Evolutionary conservation across 306 rosid species (phyloP), one percentile per base, ranked within the genome.

Genomic region (Crataegus laevigata): DNA sequence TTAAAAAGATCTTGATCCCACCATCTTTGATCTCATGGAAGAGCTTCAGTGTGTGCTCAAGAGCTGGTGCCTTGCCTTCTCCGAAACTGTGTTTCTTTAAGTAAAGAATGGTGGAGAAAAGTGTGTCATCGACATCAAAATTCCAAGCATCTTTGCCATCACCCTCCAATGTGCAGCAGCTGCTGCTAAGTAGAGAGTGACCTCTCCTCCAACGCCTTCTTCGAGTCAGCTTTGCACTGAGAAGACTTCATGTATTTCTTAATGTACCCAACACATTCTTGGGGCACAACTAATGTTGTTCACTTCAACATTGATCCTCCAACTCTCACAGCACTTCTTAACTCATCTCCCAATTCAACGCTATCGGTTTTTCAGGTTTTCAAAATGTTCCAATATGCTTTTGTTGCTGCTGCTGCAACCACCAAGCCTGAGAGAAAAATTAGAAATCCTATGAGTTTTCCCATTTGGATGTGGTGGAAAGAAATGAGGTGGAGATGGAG

Each of bases 131-230:
- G 87, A 89, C 83, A 42, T 90, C 82, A 86, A 91, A 90, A 75
- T 86, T 79, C 88, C 93, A 89, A 22, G 94, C 89, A 81, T 93
- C 91, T 80, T 78, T 83, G 63, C 88, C 94, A 67, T 87, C 93
- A 69, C 85, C 91, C 75, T 82, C 68, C 64, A 84, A 69, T 74
- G 74, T 79, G 87, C 92, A 85, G 59, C 80, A 79, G 10, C 71
- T 58, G 57, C 74, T 80, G 10, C 40, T 1, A 85, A 67, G 38
- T 75, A 84, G 17, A 82, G 77, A 47, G 69, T 84, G 59, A 78
- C 81, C 62, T 82, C 62, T 86, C 87, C 59, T 88, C 92, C 70
- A 86, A 38, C 3, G 90, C 76, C 74, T 51, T 88, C 70, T 75
- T 66, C 14, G 79, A 84, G 36, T 88, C 93, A 43, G 82, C 83